phyloP scores from a whole-genome alignment of 2,329 filamentous ascomycete species.

The Elsinoe ampelina region DNA sequence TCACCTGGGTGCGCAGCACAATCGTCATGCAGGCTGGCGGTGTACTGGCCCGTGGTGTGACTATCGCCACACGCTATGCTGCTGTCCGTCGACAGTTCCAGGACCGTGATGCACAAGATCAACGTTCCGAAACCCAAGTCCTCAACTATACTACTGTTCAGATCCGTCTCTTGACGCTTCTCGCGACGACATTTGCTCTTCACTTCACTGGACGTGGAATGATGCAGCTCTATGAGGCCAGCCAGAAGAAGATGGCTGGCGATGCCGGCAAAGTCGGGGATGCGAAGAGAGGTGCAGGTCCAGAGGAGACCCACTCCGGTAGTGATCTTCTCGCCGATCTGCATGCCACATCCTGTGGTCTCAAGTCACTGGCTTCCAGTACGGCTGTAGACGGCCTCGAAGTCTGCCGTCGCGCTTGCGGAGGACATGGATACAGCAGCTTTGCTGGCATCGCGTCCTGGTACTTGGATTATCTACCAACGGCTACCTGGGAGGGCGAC shows the following conservation, averaged over 20 bases:
- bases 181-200: slow-evolving; percentile 67
- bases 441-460: slow-evolving; percentile 68
- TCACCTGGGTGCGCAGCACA: slow-evolving; percentile 64
- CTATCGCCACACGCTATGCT: slow-evolving; percentile 66
- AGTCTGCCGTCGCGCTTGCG: slow-evolving; percentile 63
- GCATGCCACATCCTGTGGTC: slow-evolving; percentile 65
- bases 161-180: slow-evolving; percentile 59
- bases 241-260: slow-evolving; percentile 56
- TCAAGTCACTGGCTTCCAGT: slow-evolving; percentile 64
- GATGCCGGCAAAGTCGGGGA: slow-evolving; percentile 35
- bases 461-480: slow-evolving; percentile 69
- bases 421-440: slow-evolving; percentile 66
- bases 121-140: slow-evolving; percentile 60
- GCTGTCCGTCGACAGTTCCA: slow-evolving; percentile 70
- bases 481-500: slow-evolving; percentile 65
- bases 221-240: slow-evolving; percentile 64
- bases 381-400: slow-evolving; percentile 67
- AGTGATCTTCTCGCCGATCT: slow-evolving; percentile 63
- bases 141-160: slow-evolving; percentile 77
- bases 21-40: slow-evolving; percentile 66
- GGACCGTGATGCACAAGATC: slow-evolving; percentile 56
- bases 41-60: slow-evolving; percentile 64
- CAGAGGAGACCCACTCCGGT: slow-evolving; percentile 57
- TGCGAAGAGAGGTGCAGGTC: slow-evolving; percentile 49
- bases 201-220: slow-evolving; percentile 71